phyloP scores from a whole-genome alignment of 176 grass and related monocot species.

The Cocos nucifera region DNA sequence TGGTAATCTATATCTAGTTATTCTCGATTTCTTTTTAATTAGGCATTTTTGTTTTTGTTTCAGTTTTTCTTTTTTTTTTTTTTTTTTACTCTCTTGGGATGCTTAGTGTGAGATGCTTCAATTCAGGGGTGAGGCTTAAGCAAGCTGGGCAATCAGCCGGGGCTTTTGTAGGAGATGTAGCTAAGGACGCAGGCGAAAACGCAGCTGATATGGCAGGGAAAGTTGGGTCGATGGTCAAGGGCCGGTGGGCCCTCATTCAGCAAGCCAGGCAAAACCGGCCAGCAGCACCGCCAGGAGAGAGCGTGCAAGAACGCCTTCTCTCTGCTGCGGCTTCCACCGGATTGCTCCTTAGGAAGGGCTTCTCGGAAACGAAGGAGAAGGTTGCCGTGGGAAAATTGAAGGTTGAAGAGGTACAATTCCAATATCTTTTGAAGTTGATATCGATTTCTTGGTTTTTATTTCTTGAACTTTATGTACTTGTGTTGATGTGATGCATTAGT shows the following conservation, averaged over 20 bases:
- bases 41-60: neutral
- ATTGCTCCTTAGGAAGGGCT: slow-evolving; percentile 70
- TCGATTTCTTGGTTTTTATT: neutral
- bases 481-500: neutral
- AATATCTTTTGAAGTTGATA: neutral
- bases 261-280: slow-evolving; percentile 46
- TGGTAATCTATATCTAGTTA: slow-evolving; percentile 29
- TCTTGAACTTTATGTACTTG: too few species aligned
- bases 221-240: slow-evolving; percentile 82
- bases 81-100: slow-evolving; percentile 5
- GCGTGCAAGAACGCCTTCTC: slow-evolving; percentile 75
- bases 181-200: slow-evolving; percentile 43
- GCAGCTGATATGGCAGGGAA: slow-evolving; percentile 68
- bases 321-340: slow-evolving; percentile 74
- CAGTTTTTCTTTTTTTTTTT: neutral
- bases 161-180: neutral
- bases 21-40: neutral
- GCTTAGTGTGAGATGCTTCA: neutral
- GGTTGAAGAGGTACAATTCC: slow-evolving; percentile 73
- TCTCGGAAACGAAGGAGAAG: slow-evolving; percentile 89
- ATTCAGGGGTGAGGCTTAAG: slow-evolving; percentile 71
- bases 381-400: slow-evolving; percentile 94
- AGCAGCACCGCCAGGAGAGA: slow-evolving; percentile 39
- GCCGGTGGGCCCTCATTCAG: slow-evolving; percentile 68
- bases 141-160: slow-evolving; percentile 72